phyloP scores from a whole-genome alignment of 2,329 filamentous ascomycete genomes.

The Penicillium sclerotigenum region DNA sequence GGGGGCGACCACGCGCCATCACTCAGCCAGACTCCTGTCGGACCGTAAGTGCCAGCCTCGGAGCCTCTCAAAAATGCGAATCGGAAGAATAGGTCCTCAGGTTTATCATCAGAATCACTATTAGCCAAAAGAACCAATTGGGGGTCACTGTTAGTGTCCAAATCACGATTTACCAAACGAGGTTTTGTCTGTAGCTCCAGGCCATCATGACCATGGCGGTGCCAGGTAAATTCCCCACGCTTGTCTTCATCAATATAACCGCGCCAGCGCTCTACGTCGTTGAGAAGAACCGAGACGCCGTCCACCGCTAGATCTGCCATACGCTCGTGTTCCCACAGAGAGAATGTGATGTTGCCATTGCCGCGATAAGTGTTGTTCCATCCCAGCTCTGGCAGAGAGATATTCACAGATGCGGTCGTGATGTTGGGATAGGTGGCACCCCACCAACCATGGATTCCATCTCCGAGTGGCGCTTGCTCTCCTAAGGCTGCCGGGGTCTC shows the following conservation, averaged over 20 bases:
- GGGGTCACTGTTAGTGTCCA: conserved; percentile 11
- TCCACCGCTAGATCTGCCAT: conserved; percentile 47
- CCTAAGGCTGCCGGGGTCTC: conserved; percentile 72
- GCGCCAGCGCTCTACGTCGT: conserved; percentile 61
- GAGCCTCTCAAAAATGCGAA: conserved; percentile 47
- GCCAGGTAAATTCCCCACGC: conserved; percentile 52
- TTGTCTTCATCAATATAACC: conserved; percentile 53
- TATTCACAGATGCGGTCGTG: conserved; percentile 43
- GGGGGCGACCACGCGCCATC: conserved; percentile 38
- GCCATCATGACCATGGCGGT: conserved; percentile 41
- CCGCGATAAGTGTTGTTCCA: conserved; percentile 33
- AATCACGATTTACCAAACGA: conserved; percentile 22
- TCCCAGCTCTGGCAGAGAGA: conserved; percentile 44
- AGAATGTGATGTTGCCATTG: conserved; percentile 48
- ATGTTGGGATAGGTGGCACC: conserved; percentile 52
- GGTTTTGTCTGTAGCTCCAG: conserved; percentile 33
- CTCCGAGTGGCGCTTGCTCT: conserved; percentile 46
- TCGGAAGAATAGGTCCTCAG: conserved; percentile 46
- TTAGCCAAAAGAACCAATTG: conserved; percentile 13
- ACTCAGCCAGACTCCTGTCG: conserved; percentile 40
- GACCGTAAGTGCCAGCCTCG: conserved; percentile 39
- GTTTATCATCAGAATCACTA: conserved; percentile 28
- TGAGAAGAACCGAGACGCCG: conserved; percentile 59
- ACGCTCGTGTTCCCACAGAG: conserved; percentile 41
- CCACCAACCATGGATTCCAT: conserved; percentile 43